Base-by-base conservation (phyloP, 768 basidiomycete genomes). In the Xerocomus brunneocitrinus region DNA sequence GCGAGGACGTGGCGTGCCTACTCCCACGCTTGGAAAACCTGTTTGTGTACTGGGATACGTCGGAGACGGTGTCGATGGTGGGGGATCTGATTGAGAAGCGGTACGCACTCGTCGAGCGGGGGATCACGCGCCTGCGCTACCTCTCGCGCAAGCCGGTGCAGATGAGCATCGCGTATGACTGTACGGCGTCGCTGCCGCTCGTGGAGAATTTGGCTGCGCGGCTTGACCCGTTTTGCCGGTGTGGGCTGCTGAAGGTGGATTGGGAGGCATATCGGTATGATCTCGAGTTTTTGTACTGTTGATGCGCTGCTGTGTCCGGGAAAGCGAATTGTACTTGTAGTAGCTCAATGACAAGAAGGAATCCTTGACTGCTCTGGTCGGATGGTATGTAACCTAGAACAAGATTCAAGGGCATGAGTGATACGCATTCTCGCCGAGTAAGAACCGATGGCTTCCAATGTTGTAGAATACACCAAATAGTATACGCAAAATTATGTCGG, bases 81-180 rank as follows among this genome's bases (percentile, higher is more conserved):
- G 64, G 57, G 2, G 56, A 65, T 6, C 61, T 65, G 64, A 52
- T 64, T 9, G 65, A 65, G 50, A 10, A 39, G 28, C 62, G 64
- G 32, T 62, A 61, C 40, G 48, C 62, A 27, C 19, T 61, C 28
- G 42, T 40, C 0, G 59, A 49, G 8, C 55, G 41, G 10, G 57
- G 55, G 13, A 50, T 65, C 8, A 46, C 56, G 14, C 58, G 45
- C 27, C 7, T 65, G n/a, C 55, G 14, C 10, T 36, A 60, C 9
- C 50, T 65, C 22, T 66, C 59, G 42, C 66, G 64, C 54, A 63
- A 58, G 48, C 64, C 64, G 1, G 59, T 52, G 36, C 48, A 19
- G 31, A 32, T 61, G 14, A 47, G 16, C 13, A 28, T 50, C 13
- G 42, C 27, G 44, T 55, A 65, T 22, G 58, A 63, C 9, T 63